Evolutionary conservation across 345 rosid species (phyloP).

Genomic region (Dovyalis caffra): DNA sequence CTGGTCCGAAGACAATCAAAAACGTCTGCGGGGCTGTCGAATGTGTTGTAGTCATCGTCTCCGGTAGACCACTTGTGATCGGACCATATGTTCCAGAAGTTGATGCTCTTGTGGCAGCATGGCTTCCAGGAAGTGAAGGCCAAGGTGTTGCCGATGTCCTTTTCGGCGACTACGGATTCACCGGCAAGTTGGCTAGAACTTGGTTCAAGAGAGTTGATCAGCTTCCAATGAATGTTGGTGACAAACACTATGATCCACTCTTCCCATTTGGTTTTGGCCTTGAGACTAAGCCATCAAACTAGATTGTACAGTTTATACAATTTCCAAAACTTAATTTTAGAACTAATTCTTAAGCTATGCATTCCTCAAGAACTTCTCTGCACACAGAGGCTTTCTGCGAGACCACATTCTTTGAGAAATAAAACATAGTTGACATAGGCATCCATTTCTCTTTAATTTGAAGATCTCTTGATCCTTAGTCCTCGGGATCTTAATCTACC

Average conservation of each 20-base stretch:
- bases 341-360: too few species aligned
- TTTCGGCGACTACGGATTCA: conserved; percentile 10
- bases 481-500: too few species aligned
- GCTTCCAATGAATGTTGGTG: conserved; percentile 10
- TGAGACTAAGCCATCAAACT: background rate
- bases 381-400: too few species aligned
- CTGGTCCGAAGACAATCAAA: background rate
- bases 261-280: conserved; percentile 10
- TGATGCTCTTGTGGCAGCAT: conserved; percentile 15
- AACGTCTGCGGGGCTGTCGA: conserved; percentile 13
- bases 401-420: too few species aligned
- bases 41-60: conserved; percentile 26
- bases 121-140: conserved; percentile 16
- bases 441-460: too few species aligned
- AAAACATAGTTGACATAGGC: too few species aligned
- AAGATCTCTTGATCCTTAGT: too few species aligned
- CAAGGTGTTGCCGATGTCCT: conserved; percentile 16
- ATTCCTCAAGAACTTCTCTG: too few species aligned
- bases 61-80: conserved; percentile 17
- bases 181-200: conserved; percentile 9
- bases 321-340: too few species aligned
- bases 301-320: too few species aligned
- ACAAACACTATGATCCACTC: background rate
- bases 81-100: background rate
- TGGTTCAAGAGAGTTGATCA: conserved; percentile 11